Percentiles rank a stretch among this genome's conserved stretches.
Evolutionary conservation across 2,329 filamentous ascomycete species (phyloP).

Genomic region (Periconia sp.): DNA sequence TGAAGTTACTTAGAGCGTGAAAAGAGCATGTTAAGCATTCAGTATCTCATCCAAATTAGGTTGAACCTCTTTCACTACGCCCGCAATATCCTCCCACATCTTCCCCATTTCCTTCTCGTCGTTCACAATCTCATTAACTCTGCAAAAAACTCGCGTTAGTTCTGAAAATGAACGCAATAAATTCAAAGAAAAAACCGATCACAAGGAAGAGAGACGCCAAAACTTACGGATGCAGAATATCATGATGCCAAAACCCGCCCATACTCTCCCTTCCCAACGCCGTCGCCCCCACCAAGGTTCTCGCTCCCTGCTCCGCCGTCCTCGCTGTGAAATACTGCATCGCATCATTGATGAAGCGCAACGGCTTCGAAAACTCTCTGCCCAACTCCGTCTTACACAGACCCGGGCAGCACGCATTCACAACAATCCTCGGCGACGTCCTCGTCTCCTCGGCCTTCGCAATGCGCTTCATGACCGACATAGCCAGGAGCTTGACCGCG

Average conservation of each 20-base stretch:
- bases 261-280: conserved; percentile 7
- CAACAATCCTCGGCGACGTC: conserved; percentile 1
- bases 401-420: conserved; percentile 10
- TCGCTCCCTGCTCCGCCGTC: conserved; percentile 6
- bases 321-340: conserved; percentile 5
- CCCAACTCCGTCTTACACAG: conserved; percentile 6
- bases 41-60: background rate
- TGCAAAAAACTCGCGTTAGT: background rate
- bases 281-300: conserved; percentile 9
- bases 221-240: conserved; percentile 10
- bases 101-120: background rate
- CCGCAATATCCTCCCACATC: conserved; percentile 1
- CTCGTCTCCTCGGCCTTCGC: background rate
- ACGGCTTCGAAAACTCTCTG: background rate
- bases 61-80: background rate
- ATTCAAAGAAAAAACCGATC: too few relatives aligned
- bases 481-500: conserved; percentile 6
- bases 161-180: too few relatives aligned
- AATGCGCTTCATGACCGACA: conserved; percentile 5
- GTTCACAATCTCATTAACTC: background rate
- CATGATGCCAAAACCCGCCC: conserved; percentile 10
- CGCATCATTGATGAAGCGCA: background rate
- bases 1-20: too few relatives aligned
- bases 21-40: background rate
- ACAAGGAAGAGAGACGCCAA: background rate